Evolutionary conservation across 768 basidiomycete species (phyloP), one percentile per base, ranked within the genome.

Genomic region (Tricholoma sp.): DNA sequence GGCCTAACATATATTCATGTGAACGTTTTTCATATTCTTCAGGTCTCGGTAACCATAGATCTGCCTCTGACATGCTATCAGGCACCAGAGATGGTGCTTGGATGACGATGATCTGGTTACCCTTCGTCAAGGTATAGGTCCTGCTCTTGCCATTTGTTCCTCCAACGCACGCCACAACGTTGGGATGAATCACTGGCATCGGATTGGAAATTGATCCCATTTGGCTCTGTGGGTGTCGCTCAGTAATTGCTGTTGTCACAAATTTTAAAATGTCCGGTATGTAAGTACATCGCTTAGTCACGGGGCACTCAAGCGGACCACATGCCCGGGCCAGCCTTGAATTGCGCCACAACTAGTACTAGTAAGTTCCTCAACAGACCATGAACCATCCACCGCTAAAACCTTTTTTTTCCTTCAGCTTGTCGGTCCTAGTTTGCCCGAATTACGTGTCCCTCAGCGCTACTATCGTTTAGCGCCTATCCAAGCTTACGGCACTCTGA

Each of bases 111-210:
- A 42, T 45, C n/a, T 57, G 55, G 12, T 57, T 57, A 49, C 61
- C 51, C 41, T 57, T 52, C 39, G 49, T 53, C 39, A 63, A 50
- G 10, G 44, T 47, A 28, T 58, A 61, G 41, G 49, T 50, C 15
- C 59, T 50, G 13, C 34, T 45, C 32, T 32, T 36, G 18, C n/a
- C 11, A 49, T 57, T 56, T 4, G 42, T 37, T 28, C 59, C 59
- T 33, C 60, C 62, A 33, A 63, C 41, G 50, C 53, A 58, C 29
- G 60, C 62, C 51, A 58, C 57, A 52, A 61, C 54, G 51, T 61
- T 61, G 18, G 41, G 54, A 28, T 60, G 60, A 48, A 24, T 24
- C n/a, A n/a, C n/a, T n/a, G n/a, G n/a, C n/a, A 63, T 63, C 47
- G 57, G 42, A 15, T 13, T 33, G 6, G 36, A 32, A 8, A 47